Evolutionary conservation across 2,329 filamentous ascomycete species (phyloP).

Genomic region (Nannizziopsis barbatae): DNA sequence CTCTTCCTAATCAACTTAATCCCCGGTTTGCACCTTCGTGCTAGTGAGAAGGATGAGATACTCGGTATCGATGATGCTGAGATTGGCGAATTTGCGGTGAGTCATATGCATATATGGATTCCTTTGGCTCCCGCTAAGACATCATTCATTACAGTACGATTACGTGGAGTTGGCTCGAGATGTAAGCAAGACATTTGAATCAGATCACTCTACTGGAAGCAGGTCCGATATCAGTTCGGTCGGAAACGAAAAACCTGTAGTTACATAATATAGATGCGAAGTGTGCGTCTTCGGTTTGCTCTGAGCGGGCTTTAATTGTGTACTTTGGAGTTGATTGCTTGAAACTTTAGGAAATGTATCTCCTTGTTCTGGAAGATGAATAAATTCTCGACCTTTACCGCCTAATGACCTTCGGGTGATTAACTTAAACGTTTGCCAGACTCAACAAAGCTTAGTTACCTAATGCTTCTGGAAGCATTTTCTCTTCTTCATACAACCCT

Average conservation of each 20-base stretch:
- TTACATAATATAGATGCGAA: no score
- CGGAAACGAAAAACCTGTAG: not conserved
- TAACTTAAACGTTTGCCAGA: no score
- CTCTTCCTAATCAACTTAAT: constrained; percentile 70
- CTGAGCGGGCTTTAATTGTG: no score
- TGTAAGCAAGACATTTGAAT: constrained; percentile 41
- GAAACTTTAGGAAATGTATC: no score
- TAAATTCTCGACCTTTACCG: no score
- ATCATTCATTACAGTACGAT: constrained; percentile 51
- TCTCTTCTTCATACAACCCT: no score
- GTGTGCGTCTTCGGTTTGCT: no score
- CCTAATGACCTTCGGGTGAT: no score
- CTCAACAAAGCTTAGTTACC: no score
- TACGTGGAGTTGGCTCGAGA: constrained; percentile 76
- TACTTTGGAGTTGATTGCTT: no score
- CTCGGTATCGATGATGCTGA: constrained; percentile 80
- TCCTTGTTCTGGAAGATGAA: no score
- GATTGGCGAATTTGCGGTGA: constrained; percentile 78
- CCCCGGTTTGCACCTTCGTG: constrained; percentile 63
- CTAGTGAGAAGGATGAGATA: constrained; percentile 65
- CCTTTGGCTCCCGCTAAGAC: not conserved
- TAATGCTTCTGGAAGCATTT: no score
- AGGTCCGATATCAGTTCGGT: constrained; percentile 2
- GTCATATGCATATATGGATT: constrained; percentile 21
- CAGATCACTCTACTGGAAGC: constrained; percentile 1